Evolutionary conservation across 2,329 filamentous ascomycete species (phyloP).

Genomic region (Talaromyces funiculosus): DNA sequence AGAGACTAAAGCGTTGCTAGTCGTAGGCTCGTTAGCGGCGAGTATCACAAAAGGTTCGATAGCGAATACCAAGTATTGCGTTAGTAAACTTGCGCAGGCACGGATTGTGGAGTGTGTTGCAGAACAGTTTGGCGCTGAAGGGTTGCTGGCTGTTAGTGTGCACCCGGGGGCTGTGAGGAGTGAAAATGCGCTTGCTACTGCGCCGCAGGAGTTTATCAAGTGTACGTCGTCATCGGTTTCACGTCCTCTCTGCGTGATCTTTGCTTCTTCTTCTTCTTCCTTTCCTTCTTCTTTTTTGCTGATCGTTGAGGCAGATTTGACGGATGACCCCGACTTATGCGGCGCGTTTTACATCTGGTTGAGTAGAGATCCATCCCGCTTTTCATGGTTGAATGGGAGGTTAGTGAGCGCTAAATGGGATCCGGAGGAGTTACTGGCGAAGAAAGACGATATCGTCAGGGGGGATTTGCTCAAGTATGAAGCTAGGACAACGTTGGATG

Average conservation of each 20-base stretch:
- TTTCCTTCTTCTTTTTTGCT: too few species aligned
- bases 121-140: constrained; percentile 24
- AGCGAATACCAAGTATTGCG: constrained; percentile 36
- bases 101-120: constrained; percentile 33
- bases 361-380: constrained; percentile 19
- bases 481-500: constrained; percentile 9
- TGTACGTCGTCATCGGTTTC: too few species aligned
- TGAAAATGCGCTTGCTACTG: constrained; percentile 27
- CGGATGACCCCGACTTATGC: constrained; percentile 20
- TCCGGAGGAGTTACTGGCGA: constrained; percentile 38
- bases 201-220: constrained; percentile 19
- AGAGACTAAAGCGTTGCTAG: constrained; percentile 25
- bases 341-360: constrained; percentile 19
- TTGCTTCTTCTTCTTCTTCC: too few species aligned
- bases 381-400: constrained; percentile 38
- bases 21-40: constrained; percentile 24
- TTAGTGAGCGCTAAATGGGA: constrained; percentile 44
- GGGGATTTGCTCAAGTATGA: constrained; percentile 17
- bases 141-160: constrained; percentile 24
- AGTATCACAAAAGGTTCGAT: constrained; percentile 35
- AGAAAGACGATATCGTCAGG: constrained; percentile 37
- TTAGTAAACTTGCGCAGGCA: constrained; percentile 32
- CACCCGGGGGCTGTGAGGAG: constrained; percentile 33
- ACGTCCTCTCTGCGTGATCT: too few species aligned
- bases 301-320: constrained; percentile 13